These are phyloP conservation scores for Hirsutella thompsonii DNA, from an alignment of 2,329 filamentous ascomycete genomes.

Conservation along the genomic window DNA sequence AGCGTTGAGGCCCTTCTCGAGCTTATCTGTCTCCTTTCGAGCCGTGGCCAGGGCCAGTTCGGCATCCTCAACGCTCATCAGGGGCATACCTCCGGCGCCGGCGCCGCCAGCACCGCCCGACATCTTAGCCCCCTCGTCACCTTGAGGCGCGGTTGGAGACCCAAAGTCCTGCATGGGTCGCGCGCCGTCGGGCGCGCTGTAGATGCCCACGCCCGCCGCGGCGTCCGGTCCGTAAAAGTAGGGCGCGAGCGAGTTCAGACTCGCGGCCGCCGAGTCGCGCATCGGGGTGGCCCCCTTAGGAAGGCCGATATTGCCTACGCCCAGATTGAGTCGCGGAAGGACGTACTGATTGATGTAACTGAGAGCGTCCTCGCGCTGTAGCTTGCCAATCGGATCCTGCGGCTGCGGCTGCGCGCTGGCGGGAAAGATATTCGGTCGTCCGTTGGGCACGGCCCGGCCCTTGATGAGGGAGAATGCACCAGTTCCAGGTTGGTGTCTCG, in stretches of 20 bases:
- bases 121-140: slow-evolving; percentile 18
- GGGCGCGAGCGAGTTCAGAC: slow-evolving; percentile 40
- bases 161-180: slow-evolving; percentile 21
- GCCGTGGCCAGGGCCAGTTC: slow-evolving; percentile 40
- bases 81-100: slow-evolving; percentile 30
- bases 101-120: slow-evolving; percentile 8
- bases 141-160: slow-evolving; percentile 1
- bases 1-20: slow-evolving; percentile 48
- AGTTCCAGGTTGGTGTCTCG: slow-evolving; percentile 37
- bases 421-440: slow-evolving; percentile 49
- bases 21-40: slow-evolving; percentile 45
- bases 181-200: slow-evolving; percentile 23
- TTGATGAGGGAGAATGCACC: slow-evolving; percentile 51
- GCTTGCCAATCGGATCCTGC: slow-evolving; percentile 49
- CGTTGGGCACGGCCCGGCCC: slow-evolving; percentile 51
- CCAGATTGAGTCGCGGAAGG: slow-evolving; percentile 44
- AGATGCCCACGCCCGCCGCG: slow-evolving; percentile 30
- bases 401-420: slow-evolving; percentile 29
- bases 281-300: slow-evolving; percentile 23
- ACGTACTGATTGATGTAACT: slow-evolving; percentile 60
- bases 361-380: slow-evolving; percentile 53
- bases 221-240: slow-evolving; percentile 40
- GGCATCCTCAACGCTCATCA: slow-evolving; percentile 51
- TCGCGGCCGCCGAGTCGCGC: slow-evolving; percentile 33
- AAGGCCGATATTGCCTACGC: slow-evolving; percentile 30